Conservation (phyloP, 495 filamentous ascomycete species). For the Pyrenula aspistea region DNA sequence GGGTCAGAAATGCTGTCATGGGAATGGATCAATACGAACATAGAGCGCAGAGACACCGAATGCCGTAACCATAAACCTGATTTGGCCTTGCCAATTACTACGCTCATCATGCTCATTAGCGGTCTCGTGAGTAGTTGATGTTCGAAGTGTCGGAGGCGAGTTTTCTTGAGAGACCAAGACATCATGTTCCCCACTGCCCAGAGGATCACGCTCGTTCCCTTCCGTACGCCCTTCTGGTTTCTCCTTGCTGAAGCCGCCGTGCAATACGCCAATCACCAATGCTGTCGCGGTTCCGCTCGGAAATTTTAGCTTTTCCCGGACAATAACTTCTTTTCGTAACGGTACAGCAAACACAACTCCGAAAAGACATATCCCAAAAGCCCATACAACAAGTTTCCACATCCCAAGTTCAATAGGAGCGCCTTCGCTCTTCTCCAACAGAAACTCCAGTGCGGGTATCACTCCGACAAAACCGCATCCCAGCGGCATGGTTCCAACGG, state of each 20-base stretch:
- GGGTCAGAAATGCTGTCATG: neutral
- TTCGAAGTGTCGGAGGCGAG: conserved; percentile 5
- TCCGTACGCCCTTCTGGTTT: neutral
- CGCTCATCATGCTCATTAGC: conserved; percentile 19
- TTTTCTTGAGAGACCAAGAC: conserved; percentile 3
- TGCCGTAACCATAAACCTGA: conserved; percentile 44
- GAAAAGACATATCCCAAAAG: conserved; percentile 83
- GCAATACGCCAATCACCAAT: conserved; percentile 78
- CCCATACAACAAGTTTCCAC: conserved; percentile 76
- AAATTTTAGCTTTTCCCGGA: conserved; percentile 83
- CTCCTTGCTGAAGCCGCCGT: conserved; percentile 37
- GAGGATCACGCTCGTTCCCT: conserved; percentile 6
- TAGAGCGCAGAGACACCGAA: conserved; percentile 45
- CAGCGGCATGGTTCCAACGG: conserved; percentile 93
- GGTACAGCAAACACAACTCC: conserved; percentile 95
- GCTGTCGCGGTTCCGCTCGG: conserved; percentile 93
- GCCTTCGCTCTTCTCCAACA: conserved; percentile 49
- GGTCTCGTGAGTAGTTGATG: neutral
- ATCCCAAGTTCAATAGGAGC: conserved; percentile 62
- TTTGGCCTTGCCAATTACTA: conserved; percentile 51
- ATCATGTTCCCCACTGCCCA: conserved; percentile 8
- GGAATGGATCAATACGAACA: conserved; percentile 15
- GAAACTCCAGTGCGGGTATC: conserved; percentile 80
- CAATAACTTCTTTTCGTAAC: conserved; percentile 74
- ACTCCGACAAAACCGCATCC: conserved; percentile 93